Base-by-base conservation (phyloP, 202 grass and related monocot species). In the Schoenoplectus triqueter region DNA sequence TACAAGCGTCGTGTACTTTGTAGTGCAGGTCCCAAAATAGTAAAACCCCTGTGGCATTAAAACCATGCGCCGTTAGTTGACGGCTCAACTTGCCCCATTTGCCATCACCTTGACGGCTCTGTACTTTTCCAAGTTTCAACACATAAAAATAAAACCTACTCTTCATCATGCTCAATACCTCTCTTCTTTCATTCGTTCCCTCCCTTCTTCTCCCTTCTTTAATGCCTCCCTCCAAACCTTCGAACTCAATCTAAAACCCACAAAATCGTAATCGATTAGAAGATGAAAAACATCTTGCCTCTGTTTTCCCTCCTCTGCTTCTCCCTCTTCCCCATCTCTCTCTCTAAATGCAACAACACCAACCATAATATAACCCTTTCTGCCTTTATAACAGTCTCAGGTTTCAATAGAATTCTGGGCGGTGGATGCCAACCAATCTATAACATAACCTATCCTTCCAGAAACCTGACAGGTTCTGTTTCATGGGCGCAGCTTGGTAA, bases 371-470 rank as follows among this genome's bases (percentile, higher is more conserved):
- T 60, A 83, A 6, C 66, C 90, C 65, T 98, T 74, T 87, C 90
- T 64, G 93, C 93, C 80, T 95, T 98, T 91, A 68, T 64, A 3
- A 40, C 84, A 78, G 93, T 98, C 83, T 88, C 81, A 80, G 90
- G 86, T 83, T 92, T 89, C 84, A 67, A 0, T 13, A n/a, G 6
- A 17, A 45, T 56, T 0, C 8, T 14, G 3, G 10, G n/a, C 0
- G 31, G 5, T 15, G 2, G 41, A 66, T 93, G 85, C 67, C 20
- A 41, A 44, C 69, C 82, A 0, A 21, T 94, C 13, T 9, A 20
- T 47, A 87, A 89, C 63, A 86, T 99, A 48, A 83, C 46, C 4
- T 75, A 95, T 68, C 88, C 90, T 52, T 91, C 88, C 5, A 65
- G 68, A 60, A 94, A 95, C 71, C 91, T 99, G 5, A 89, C 77